phyloP scores from a whole-genome alignment of 2,329 filamentous ascomycete genomes.

The Diaporthe ilicicola region DNA sequence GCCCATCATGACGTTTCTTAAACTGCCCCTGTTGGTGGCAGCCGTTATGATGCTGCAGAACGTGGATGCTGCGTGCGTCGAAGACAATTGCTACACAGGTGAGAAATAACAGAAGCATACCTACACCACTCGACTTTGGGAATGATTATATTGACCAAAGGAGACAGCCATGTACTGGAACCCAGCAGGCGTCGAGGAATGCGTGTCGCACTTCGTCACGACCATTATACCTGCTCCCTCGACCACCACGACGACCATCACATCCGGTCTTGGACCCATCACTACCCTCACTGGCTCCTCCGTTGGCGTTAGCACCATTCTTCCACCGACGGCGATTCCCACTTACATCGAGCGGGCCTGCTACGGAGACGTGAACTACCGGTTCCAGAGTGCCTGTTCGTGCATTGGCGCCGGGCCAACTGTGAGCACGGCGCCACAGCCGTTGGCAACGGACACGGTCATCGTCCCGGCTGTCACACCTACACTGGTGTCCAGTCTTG shows the following conservation, averaged over 20 bases:
- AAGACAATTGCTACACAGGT: slow-evolving; percentile 2
- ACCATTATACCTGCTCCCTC: background rate
- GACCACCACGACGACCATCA: background rate
- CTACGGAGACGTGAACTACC: background rate
- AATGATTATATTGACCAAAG: background rate
- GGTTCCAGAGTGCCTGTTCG: background rate
- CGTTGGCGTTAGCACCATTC: background rate
- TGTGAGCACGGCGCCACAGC: background rate
- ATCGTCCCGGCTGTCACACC: background rate
- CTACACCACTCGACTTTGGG: too few relatives aligned
- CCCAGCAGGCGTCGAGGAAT: background rate
- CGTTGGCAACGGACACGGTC: background rate
- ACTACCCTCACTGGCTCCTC: background rate
- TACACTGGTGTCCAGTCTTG: too few relatives aligned
- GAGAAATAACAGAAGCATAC: background rate
- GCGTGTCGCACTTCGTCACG: background rate
- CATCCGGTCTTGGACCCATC: background rate
- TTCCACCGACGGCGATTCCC: background rate
- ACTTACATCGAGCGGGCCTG: slow-evolving; percentile 5
- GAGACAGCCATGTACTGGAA: background rate
- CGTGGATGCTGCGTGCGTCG: background rate
- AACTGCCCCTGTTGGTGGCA: background rate
- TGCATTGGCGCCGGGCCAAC: background rate
- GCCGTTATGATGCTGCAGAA: background rate
- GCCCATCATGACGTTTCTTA: background rate